phyloP scores from a whole-genome alignment of 495 filamentous ascomycete species.

The Sabuloglossum arenarium region DNA sequence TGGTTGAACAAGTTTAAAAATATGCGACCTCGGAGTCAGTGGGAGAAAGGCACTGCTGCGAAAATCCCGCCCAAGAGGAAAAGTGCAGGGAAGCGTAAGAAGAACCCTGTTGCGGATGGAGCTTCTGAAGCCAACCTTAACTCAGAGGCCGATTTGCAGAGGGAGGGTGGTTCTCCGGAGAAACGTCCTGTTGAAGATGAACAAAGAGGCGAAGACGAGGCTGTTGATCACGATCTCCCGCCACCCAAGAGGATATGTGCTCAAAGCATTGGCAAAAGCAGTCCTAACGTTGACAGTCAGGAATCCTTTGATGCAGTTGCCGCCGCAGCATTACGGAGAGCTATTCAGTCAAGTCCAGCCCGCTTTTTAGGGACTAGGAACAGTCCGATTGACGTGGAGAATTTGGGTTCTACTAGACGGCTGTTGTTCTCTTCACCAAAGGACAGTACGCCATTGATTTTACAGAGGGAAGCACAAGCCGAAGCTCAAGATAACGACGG shows the following conservation, averaged over 20 bases:
- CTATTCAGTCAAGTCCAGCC: slow-evolving; percentile 54
- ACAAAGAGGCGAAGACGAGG: neutral
- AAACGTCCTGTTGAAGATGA: neutral
- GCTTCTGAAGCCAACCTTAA: neutral
- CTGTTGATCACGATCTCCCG: neutral
- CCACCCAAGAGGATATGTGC: slow-evolving; percentile 13
- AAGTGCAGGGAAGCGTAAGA: slow-evolving; percentile 2
- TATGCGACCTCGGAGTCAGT: slow-evolving; percentile 66
- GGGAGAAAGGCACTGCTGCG: slow-evolving; percentile 39
- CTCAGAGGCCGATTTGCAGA: neutral
- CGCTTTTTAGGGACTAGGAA: slow-evolving; percentile 39
- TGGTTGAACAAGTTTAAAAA: slow-evolving; percentile 75
- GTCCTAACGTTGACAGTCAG: slow-evolving; percentile 11
- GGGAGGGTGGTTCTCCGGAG: neutral
- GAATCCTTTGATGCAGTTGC: slow-evolving; percentile 17
- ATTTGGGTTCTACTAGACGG: slow-evolving; percentile 48
- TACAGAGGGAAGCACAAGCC: slow-evolving; percentile 9
- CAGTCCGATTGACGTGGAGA: slow-evolving; percentile 42
- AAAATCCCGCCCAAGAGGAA: slow-evolving; percentile 18
- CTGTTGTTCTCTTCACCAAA: slow-evolving; percentile 51
- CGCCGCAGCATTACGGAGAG: slow-evolving; percentile 34
- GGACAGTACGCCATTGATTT: slow-evolving; percentile 33
- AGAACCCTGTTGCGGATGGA: neutral
- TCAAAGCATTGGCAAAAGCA: slow-evolving; percentile 4
- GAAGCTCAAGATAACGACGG: neutral